Evolutionary conservation across 2,329 filamentous ascomycete species (phyloP).

Genomic region (Fusarium bactridioides): DNA sequence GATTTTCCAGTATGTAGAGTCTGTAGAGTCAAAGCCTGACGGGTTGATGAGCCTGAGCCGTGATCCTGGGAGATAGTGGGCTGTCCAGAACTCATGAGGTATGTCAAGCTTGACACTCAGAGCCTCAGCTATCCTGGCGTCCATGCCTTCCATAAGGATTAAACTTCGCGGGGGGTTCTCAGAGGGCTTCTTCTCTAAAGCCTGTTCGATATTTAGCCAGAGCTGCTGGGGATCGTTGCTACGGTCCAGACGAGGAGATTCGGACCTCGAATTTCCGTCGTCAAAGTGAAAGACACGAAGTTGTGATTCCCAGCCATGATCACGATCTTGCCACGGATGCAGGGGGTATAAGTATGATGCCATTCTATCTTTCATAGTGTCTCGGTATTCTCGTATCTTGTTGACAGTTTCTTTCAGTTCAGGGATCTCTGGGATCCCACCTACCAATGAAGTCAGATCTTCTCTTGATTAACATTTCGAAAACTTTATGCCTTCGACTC

Average conservation of each 20-base stretch:
- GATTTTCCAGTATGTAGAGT: background rate
- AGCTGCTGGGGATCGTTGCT: background rate
- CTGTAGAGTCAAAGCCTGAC: background rate
- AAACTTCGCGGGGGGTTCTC: background rate
- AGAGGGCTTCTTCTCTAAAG: background rate
- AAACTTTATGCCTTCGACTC: background rate
- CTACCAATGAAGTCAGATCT: background rate
- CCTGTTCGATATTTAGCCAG: background rate
- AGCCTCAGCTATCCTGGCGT: background rate
- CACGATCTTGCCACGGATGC: background rate
- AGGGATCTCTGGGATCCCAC: background rate
- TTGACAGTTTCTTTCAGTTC: background rate
- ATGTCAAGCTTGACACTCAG: background rate
- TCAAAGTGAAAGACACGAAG: background rate
- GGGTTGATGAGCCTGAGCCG: background rate
- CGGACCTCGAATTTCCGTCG: background rate
- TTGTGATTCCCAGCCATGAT: background rate
- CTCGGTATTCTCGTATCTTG: background rate
- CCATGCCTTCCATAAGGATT: background rate
- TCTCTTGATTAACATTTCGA: accelerated
- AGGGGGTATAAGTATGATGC: accelerated
- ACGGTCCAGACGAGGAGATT: background rate
- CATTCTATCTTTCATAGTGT: background rate
- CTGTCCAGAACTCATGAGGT: background rate
- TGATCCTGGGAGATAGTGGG: background rate